phyloP scores from a whole-genome alignment of 192 early-diverging fungal species.

The Backusella sp. region DNA sequence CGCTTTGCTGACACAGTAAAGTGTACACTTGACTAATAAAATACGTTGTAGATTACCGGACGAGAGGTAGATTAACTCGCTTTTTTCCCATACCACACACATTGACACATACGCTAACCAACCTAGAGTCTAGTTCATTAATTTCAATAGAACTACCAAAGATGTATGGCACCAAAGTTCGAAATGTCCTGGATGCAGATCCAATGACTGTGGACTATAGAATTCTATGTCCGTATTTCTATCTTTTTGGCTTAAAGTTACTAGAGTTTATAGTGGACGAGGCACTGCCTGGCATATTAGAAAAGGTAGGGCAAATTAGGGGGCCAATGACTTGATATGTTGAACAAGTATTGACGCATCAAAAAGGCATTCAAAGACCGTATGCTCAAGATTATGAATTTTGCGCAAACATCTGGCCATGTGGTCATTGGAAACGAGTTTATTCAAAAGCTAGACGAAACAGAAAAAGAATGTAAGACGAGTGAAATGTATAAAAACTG shows the following conservation, averaged over 20 bases:
- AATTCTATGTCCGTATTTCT: slow-evolving; percentile 41
- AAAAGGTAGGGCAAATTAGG: slow-evolving; percentile 13
- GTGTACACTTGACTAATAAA: neutral
- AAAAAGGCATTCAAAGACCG: slow-evolving; percentile 43
- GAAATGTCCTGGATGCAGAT: slow-evolving; percentile 38
- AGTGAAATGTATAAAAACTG: neutral
- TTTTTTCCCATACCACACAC: no score
- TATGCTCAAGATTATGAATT: slow-evolving; percentile 45
- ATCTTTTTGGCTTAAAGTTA: slow-evolving; percentile 40
- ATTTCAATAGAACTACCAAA: slow-evolving; percentile 38
- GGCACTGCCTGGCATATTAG: slow-evolving; percentile 24
- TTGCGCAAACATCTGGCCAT: slow-evolving; percentile 40
- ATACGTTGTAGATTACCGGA: neutral
- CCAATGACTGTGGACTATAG: slow-evolving; percentile 37
- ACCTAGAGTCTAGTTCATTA: slow-evolving; percentile 18
- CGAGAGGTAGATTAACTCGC: neutral
- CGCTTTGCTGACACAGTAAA: no score
- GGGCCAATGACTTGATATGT: no score
- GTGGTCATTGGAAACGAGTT: slow-evolving; percentile 38
- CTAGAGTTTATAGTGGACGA: slow-evolving; percentile 26
- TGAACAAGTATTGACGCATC: no score
- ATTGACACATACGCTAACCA: neutral
- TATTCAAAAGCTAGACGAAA: slow-evolving; percentile 46
- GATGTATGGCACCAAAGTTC: slow-evolving; percentile 28
- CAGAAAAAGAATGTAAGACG: slow-evolving; percentile 44